These are phyloP conservation scores for Tetracentron sinense DNA, from an alignment of 164 flowering plant species.

Conservation along the genomic window DNA sequence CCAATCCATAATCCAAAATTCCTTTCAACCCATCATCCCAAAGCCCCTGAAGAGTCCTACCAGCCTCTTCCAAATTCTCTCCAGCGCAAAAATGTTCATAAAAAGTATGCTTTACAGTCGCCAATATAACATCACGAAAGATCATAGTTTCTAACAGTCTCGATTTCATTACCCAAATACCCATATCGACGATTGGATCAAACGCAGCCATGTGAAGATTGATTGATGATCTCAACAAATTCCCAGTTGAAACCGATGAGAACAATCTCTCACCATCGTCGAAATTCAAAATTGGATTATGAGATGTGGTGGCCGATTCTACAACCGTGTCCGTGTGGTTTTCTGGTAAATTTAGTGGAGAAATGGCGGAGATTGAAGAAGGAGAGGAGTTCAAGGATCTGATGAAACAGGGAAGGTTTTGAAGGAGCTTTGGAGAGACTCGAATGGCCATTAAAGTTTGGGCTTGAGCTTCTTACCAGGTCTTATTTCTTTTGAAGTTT, in stretches of 20 bases:
- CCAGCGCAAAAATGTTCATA: constrained; percentile 87
- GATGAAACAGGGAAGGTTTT: constrained; percentile 14
- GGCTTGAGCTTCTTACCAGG: not conserved
- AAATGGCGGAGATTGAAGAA: constrained; percentile 17
- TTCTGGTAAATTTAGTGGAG: constrained; percentile 9
- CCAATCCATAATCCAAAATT: constrained; percentile 73
- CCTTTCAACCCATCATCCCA: constrained; percentile 53
- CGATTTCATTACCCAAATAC: constrained; percentile 66
- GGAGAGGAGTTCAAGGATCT: constrained; percentile 28
- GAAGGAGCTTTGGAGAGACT: constrained; percentile 22
- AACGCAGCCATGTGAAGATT: constrained; percentile 48
- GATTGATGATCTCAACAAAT: constrained; percentile 41
- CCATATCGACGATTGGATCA: constrained; percentile 63
- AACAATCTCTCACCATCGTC: constrained; percentile 48
- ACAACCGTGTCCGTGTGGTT: constrained; percentile 5
- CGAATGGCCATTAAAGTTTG: constrained; percentile 31
- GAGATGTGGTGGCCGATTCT: not conserved
- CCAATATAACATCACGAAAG: constrained; percentile 26
- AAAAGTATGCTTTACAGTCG: constrained; percentile 38
- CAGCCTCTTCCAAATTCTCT: constrained; percentile 42
- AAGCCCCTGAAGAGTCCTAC: constrained; percentile 34
- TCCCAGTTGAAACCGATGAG: constrained; percentile 36
- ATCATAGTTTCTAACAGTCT: constrained; percentile 33
- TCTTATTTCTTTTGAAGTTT: not conserved
- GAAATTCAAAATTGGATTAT: constrained; percentile 26